These are phyloP conservation scores for Polychaeton citri DNA, from an alignment of 2,329 filamentous ascomycete genomes.

Conservation along the genomic window DNA sequence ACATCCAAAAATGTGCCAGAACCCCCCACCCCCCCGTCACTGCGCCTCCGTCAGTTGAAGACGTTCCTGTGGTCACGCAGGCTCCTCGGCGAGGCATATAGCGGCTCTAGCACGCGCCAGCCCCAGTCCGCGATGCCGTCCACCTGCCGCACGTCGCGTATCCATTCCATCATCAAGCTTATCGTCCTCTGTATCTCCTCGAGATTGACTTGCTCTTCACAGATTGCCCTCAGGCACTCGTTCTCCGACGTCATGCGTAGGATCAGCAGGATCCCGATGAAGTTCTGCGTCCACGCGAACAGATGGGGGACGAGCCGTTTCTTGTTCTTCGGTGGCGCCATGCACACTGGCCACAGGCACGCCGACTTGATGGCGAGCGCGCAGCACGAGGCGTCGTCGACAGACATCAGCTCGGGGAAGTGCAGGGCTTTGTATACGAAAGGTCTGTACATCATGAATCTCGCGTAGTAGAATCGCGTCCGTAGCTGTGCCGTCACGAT, in stretches of 20 bases:
- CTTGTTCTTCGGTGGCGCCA: conserved; percentile 43
- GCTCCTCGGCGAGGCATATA: conserved; percentile 23
- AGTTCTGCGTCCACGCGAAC: conserved; percentile 51
- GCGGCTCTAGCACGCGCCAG: conserved; percentile 36
- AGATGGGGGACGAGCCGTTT: conserved; percentile 46
- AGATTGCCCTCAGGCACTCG: conserved; percentile 37
- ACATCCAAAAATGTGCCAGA: too few relatives aligned
- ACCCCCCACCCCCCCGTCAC: too few relatives aligned
- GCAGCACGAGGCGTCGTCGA: conserved; percentile 42
- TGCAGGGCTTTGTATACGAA: conserved; percentile 49
- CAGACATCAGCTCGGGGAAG: conserved; percentile 39
- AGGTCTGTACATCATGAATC: conserved; percentile 44
- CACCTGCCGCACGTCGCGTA: conserved; percentile 41
- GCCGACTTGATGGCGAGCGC: conserved; percentile 44
- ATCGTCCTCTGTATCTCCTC: conserved; percentile 39
- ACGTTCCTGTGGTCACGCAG: neutral
- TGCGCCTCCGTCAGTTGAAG: too few relatives aligned
- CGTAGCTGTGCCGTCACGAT: conserved; percentile 44
- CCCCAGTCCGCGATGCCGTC: conserved; percentile 45
- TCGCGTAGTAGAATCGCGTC: conserved; percentile 46
- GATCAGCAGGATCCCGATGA: conserved; percentile 45
- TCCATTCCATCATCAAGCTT: conserved; percentile 44
- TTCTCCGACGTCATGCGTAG: conserved; percentile 42
- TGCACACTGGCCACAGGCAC: conserved; percentile 47
- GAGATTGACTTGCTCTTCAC: conserved; percentile 33